Evolutionary conservation across 306 rosid species (phyloP).

Genomic region (Lotus japonicus): DNA sequence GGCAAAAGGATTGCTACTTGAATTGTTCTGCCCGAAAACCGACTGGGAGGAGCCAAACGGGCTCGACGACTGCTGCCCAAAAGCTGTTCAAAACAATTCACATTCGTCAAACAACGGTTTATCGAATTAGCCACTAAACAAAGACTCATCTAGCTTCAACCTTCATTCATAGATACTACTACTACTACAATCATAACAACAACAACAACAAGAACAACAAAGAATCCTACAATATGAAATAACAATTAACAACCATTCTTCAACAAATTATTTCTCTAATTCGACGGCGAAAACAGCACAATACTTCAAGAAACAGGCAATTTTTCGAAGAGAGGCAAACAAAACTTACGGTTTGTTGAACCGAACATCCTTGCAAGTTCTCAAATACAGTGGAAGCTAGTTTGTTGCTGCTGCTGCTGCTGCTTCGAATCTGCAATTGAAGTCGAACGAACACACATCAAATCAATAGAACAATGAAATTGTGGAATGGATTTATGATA

Average conservation of each 20-base stretch:
- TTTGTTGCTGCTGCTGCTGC: constrained; percentile 1
- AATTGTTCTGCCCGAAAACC: constrained; percentile 64
- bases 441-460: constrained; percentile 1
- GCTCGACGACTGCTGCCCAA: constrained; percentile 78
- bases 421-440: constrained; percentile 16
- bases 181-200: background rate
- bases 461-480: background rate
- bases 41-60: constrained; percentile 86
- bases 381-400: background rate
- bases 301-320: background rate
- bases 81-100: constrained; percentile 50
- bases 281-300: background rate
- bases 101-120: background rate
- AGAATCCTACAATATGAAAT: background rate
- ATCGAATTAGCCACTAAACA: background rate
- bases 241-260: background rate
- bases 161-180: background rate
- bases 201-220: background rate
- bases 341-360: constrained; percentile 69
- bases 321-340: background rate
- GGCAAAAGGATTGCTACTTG: constrained; percentile 69
- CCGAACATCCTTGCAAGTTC: constrained; percentile 52
- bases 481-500: no score
- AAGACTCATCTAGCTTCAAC: background rate
- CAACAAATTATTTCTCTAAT: background rate